These are phyloP conservation scores for Pythium pyrilobum DNA, from an alignment of 352 stramenopile species.

Conservation along the genomic window DNA sequence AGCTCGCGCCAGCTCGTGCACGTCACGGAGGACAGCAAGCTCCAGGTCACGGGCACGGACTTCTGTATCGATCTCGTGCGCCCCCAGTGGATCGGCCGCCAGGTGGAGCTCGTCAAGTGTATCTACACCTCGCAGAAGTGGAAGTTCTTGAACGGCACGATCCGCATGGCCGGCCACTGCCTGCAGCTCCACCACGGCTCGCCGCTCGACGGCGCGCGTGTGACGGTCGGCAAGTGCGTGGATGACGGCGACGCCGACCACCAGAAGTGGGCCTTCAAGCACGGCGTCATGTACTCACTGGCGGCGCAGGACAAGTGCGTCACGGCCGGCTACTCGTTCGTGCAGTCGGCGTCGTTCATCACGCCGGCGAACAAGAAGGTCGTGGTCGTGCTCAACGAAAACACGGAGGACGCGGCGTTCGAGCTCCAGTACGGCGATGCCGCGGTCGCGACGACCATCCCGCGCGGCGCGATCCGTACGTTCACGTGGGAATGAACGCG, in stretches of 20 bases:
- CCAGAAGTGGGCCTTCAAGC: slow-evolving; percentile 59
- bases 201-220: slow-evolving; percentile 36
- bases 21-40: slow-evolving; percentile 61
- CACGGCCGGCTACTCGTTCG: slow-evolving; percentile 72
- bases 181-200: slow-evolving; percentile 67
- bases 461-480: slow-evolving; percentile 58
- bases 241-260: slow-evolving; percentile 28
- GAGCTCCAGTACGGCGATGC: slow-evolving; percentile 43
- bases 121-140: slow-evolving; percentile 61
- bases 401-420: slow-evolving; percentile 68
- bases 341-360: slow-evolving; percentile 62
- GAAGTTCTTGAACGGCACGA: slow-evolving; percentile 48
- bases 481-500: slow-evolving; percentile 54
- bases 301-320: slow-evolving; percentile 57
- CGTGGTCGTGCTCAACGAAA: slow-evolving; percentile 81
- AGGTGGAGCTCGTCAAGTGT: slow-evolving; percentile 65
- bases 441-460: slow-evolving; percentile 48
- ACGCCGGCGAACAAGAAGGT: slow-evolving; percentile 72
- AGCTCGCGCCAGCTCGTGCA: slow-evolving; percentile 57
- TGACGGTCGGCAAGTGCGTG: slow-evolving; percentile 48
- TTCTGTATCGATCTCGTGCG: slow-evolving; percentile 57
- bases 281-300: slow-evolving; percentile 48
- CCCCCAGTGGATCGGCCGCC: slow-evolving; percentile 45
- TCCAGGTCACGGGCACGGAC: slow-evolving; percentile 52
- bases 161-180: slow-evolving; percentile 60